Percentiles rank a stretch among this genome's conserved stretches.
Conservation (phyloP, 164 flowering plant species). For the Chimonanthus salicifolius region DNA sequence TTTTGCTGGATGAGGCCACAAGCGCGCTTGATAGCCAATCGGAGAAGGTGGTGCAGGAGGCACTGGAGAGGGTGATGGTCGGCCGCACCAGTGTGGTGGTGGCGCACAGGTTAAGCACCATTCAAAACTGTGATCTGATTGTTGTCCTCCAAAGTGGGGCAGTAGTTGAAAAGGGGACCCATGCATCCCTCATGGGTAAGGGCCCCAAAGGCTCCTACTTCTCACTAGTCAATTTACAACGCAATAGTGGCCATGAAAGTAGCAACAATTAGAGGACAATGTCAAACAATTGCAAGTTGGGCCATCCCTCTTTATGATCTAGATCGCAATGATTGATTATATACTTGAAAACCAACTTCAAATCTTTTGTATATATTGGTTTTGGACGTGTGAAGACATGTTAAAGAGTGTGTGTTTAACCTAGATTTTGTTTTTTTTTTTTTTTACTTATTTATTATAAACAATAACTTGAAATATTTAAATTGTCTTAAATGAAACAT, state of each 20-base stretch:
- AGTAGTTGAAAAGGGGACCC: constrained; percentile 41
- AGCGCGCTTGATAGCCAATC: constrained; percentile 47
- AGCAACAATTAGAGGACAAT: too few relatives aligned
- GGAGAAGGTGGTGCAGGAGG: constrained; percentile 46
- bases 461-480: too few relatives aligned
- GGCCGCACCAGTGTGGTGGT: constrained; percentile 32
- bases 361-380: too few relatives aligned
- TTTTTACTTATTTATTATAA: too few relatives aligned
- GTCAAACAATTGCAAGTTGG: too few relatives aligned
- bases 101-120: constrained; percentile 43
- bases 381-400: too few relatives aligned
- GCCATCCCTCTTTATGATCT: too few relatives aligned
- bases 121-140: constrained; percentile 35
- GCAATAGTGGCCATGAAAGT: not conserved
- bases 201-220: constrained; percentile 38
- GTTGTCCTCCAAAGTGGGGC: constrained; percentile 39
- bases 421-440: too few relatives aligned
- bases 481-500: too few relatives aligned
- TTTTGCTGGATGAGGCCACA: constrained; percentile 48
- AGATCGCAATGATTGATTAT: too few relatives aligned
- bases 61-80: constrained; percentile 43
- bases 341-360: too few relatives aligned
- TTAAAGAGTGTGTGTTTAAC: too few relatives aligned
- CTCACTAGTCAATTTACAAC: constrained; percentile 22
- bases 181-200: constrained; percentile 23